Evolutionary conservation across 2,329 filamentous ascomycete species (phyloP), one percentile per base, ranked within the genome.

Genomic region (Stachybotrys echinatus): DNA sequence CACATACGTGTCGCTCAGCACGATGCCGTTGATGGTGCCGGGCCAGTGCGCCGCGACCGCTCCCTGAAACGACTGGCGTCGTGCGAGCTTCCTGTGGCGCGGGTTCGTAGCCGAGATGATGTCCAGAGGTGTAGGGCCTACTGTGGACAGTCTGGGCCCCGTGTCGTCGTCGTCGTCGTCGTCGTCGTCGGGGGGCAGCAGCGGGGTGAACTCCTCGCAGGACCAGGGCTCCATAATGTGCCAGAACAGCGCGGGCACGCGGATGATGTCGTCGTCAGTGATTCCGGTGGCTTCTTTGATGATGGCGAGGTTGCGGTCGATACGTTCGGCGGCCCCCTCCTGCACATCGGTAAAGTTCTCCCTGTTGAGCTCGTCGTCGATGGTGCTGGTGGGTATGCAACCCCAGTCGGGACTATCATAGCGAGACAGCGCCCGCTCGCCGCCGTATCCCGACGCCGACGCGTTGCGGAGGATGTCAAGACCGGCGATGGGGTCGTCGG

Each of bases 221-320:
- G n/a, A n/a, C n/a, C n/a, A n/a, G n/a, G 10, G 22, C 22, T 6
- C 46, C 42, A n/a, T n/a, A n/a, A n/a, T n/a, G 14, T 48, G 23
- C 31, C 51, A 48, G 49, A 55, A 60, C 3, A 63, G 52, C 12
- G 49, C 48, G 4, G 60, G 61, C 19, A 63, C 49, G 12, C 54
- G 55, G 22, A 61, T 47, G 18, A 62, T 51, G 5, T 62, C 47
- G 7, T 51, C 54, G 10, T 54, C 49, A 6, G 52, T 46, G 8
- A 62, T 47, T 23, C 59, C 59, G 14, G 56, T 54, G 38, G 60
- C 60, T n/a, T 42, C 20, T 27, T 57, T 56, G 17, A 60, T 54
- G 18, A 55, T 52, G 23, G 54, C 31, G 5, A 63, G 46, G n/a
- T 56, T 60, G 4, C 43, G 38, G 23, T 56, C 42, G 38, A 63